Evolutionary conservation across 2,329 filamentous ascomycete genomes (phyloP).

Genomic region (Calonectria hawksworthii): DNA sequence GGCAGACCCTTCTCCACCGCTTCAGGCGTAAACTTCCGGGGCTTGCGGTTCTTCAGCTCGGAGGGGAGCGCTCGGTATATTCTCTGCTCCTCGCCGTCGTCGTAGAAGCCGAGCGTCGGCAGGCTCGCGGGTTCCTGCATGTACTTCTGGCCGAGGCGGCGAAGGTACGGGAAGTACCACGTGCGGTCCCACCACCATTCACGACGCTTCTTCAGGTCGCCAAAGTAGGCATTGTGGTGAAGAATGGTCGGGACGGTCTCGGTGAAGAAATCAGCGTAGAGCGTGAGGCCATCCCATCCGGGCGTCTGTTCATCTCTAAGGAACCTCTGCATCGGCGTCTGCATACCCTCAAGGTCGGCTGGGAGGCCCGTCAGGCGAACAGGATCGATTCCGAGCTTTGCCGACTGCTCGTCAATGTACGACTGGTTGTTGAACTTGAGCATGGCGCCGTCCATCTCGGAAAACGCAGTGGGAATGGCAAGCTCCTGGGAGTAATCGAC

Average conservation of each 20-base stretch:
- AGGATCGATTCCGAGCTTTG: neutral
- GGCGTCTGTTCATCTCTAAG: neutral
- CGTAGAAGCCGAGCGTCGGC: neutral
- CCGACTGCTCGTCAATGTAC: constrained; percentile 21
- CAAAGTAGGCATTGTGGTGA: constrained; percentile 36
- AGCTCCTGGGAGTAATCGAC: constrained; percentile 36
- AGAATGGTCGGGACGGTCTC: constrained; percentile 31
- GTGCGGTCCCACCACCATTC: constrained; percentile 34
- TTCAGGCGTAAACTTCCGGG: constrained; percentile 12
- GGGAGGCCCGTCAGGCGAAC: constrained; percentile 19
- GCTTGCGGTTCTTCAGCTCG: constrained; percentile 11
- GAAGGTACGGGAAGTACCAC: constrained; percentile 37
- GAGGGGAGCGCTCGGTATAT: constrained; percentile 25
- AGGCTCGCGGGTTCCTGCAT: constrained; percentile 2
- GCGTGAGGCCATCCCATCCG: constrained; percentile 35
- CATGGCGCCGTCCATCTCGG: constrained; percentile 35
- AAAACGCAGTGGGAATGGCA: constrained; percentile 35
- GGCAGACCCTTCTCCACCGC: constrained; percentile 9
- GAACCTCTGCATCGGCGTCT: constrained; percentile 3
- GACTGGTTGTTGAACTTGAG: constrained; percentile 29
- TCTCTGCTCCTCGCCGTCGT: neutral
- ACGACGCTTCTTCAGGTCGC: constrained; percentile 28
- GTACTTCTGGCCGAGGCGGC: constrained; percentile 9
- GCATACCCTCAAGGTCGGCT: neutral
- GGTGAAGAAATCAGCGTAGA: constrained; percentile 39